These are phyloP conservation scores for Emmonsia crescens DNA, from an alignment of 2,329 filamentous ascomycete species.

Conservation along the genomic window DNA sequence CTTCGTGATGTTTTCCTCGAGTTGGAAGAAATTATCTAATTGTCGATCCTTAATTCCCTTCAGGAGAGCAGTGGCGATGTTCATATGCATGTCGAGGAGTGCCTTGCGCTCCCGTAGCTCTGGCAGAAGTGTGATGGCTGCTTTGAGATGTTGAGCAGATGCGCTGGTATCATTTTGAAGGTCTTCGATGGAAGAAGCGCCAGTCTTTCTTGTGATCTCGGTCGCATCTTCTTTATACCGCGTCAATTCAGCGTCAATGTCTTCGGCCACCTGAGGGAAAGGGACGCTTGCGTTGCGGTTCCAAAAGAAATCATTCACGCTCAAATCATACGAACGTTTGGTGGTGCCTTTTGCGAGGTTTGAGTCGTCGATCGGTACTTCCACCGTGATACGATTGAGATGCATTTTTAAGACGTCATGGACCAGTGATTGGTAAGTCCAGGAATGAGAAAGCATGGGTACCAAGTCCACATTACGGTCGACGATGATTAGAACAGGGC, in stretches of 20 bases:
- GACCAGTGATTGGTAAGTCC: conserved; percentile 79
- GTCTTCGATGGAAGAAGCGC: conserved; percentile 84
- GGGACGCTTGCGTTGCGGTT: conserved; percentile 78
- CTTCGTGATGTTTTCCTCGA: conserved; percentile 87
- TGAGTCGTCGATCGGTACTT: conserved; percentile 66
- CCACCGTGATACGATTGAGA: conserved; percentile 88
- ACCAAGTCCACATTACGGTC: conserved; percentile 93
- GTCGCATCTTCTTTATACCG: conserved; percentile 93
- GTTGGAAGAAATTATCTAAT: conserved; percentile 88
- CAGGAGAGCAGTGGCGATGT: conserved; percentile 70
- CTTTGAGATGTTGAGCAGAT: conserved; percentile 88
- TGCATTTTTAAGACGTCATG: conserved; percentile 68
- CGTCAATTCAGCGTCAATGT: conserved; percentile 86
- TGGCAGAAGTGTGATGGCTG: conserved; percentile 83
- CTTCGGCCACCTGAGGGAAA: conserved; percentile 91
- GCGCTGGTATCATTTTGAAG: conserved; percentile 79
- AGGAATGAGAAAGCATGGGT: conserved; percentile 97
- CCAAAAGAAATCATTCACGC: conserved; percentile 92
- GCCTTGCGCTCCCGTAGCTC: conserved; percentile 87
- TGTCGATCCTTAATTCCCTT: conserved; percentile 89
- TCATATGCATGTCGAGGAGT: conserved; percentile 98
- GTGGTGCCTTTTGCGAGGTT: conserved; percentile 63
- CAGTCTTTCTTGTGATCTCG: conserved; percentile 90
- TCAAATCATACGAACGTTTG: conserved; percentile 85
- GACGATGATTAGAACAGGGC: conserved; percentile 84